Evolutionary conservation across 2,329 filamentous ascomycete species (phyloP), one percentile per base, ranked within the genome.

Genomic region (Penicillium sp.): DNA sequence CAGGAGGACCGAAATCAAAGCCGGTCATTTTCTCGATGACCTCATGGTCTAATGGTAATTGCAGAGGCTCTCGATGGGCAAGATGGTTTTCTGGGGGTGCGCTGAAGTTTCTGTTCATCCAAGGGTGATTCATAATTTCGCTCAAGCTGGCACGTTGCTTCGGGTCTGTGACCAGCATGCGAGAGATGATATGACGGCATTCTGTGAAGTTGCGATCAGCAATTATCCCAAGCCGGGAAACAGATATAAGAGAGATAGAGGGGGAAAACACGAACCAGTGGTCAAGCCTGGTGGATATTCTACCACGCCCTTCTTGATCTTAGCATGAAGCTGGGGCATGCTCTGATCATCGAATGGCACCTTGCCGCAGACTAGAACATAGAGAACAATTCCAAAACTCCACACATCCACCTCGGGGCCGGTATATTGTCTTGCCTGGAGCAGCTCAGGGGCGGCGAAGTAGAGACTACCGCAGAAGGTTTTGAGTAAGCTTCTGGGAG

Each of bases 271-370:
- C 87, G 72, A 82, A 95, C 93, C 93, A 66, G 86, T 86, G 53
- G 91, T 93, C 34, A 99, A 80, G 87, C 94, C 97, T 56, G 87
- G 90, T 2, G 94, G 94, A 73, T 97, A 99, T 71, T 99, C 94
- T 16, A 97, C 94, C 47, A 90, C 77, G 31, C 94, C 94, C 71
- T 96, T 96, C 79, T 99, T 99, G 75, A 99, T 99, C 78, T 99
- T 99, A 54, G 93, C 92, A 76, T 99, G 94, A 45, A 99, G 80
- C 60, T 96, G 92, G 31, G 93, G 94, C 92, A 99, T 99, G 77
- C 92, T 97, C 77, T 99, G 94, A 70, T 99, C 94, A 71, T 99
- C 94, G 68, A 99, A 99, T 0, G 94, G 94, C 3, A 99, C 94
- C 74, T 97, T 97, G 48, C 94, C 94, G 70, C 94, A 97, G 3